phyloP scores from a whole-genome alignment of 495 filamentous ascomycete genomes.

The Bathelium albidoporum region DNA sequence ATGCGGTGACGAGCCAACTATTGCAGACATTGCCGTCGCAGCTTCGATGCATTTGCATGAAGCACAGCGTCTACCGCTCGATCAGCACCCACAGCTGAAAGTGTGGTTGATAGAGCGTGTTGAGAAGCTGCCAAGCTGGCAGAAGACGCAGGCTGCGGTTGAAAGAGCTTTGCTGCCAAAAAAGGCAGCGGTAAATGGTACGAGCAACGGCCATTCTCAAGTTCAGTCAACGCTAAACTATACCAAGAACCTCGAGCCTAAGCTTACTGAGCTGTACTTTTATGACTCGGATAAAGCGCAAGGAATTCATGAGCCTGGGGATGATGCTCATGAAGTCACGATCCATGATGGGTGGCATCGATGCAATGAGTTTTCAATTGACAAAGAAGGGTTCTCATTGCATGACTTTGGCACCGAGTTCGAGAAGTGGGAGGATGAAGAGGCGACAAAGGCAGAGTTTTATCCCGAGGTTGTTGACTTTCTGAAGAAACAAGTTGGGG shows the following conservation, averaged over 20 bases:
- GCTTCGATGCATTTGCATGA: conserved; percentile 27
- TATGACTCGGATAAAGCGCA: conserved; percentile 24
- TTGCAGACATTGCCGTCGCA: conserved; percentile 31
- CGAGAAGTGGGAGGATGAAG: conserved; percentile 25
- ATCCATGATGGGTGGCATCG: conserved; percentile 23
- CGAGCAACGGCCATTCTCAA: conserved; percentile 2
- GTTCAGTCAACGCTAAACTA: conserved; percentile 26
- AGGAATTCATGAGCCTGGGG: conserved; percentile 26
- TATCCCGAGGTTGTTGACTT: conserved; percentile 29
- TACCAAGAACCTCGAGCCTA: conserved; percentile 22
- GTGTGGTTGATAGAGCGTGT: conserved; percentile 26
- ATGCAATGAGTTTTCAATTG: conserved; percentile 18
- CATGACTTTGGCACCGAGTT: conserved; percentile 20
- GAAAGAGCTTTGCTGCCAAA: conserved; percentile 23
- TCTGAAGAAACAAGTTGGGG: conserved; percentile 23
- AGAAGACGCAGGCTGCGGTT: conserved; percentile 30
- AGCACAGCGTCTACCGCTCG: conserved; percentile 22
- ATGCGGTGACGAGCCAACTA: conserved; percentile 26
- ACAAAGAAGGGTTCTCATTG: conserved; percentile 28
- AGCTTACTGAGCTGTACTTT: conserved; percentile 28
- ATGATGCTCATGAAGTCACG: conserved; percentile 22
- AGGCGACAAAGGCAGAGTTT: conserved; percentile 15
- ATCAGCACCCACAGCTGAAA: conserved; percentile 25
- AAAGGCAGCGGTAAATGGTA: conserved; percentile 11
- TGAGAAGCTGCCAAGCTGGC: conserved; percentile 27